Percentiles rank a stretch among this genome's conserved stretches.
phyloP scores from a whole-genome alignment of 495 filamentous ascomycete species.

The Melanomma pulvis-pyrius region DNA sequence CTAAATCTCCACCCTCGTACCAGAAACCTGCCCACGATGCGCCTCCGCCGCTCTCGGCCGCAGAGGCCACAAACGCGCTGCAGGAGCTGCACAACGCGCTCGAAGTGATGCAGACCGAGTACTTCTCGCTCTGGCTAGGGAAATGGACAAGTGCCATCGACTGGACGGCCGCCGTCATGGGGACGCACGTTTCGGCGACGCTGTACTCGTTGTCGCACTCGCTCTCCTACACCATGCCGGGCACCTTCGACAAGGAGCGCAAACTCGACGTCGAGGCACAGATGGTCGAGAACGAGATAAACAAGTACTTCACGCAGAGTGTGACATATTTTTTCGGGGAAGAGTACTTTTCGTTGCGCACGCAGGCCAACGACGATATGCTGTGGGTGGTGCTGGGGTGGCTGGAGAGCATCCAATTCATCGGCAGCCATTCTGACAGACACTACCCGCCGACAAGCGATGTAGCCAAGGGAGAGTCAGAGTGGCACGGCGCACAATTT shows the following conservation, averaged over 20 bases:
- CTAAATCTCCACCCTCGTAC: background rate
- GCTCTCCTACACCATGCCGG: conserved; percentile 40
- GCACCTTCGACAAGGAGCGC: conserved; percentile 25
- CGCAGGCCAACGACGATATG: conserved; percentile 93
- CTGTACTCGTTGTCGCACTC: conserved; percentile 62
- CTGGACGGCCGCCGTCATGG: conserved; percentile 90
- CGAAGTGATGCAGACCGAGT: conserved; percentile 68
- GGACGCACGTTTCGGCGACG: conserved; percentile 74
- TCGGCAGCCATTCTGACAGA: conserved; percentile 50
- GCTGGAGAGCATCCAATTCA: conserved; percentile 81
- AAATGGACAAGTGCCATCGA: conserved; percentile 88
- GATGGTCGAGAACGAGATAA: conserved; percentile 71
- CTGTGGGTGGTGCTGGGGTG: conserved; percentile 95
- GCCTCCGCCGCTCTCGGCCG: background rate
- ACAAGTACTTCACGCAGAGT: conserved; percentile 77
- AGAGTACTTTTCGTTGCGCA: conserved; percentile 72
- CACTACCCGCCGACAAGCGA: conserved; percentile 37
- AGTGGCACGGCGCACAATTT: conserved; percentile 79
- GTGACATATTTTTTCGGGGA: conserved; percentile 85
- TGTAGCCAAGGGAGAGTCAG: background rate
- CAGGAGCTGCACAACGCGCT: conserved; percentile 49
- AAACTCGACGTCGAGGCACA: conserved; percentile 46
- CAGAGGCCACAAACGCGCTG: conserved; percentile 56
- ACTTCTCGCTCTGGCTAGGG: conserved; percentile 75
- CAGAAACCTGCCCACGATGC: background rate